Evolutionary conservation across 192 early-diverging fungal genomes (phyloP).

Genomic region (Diversispora epigaea): DNA sequence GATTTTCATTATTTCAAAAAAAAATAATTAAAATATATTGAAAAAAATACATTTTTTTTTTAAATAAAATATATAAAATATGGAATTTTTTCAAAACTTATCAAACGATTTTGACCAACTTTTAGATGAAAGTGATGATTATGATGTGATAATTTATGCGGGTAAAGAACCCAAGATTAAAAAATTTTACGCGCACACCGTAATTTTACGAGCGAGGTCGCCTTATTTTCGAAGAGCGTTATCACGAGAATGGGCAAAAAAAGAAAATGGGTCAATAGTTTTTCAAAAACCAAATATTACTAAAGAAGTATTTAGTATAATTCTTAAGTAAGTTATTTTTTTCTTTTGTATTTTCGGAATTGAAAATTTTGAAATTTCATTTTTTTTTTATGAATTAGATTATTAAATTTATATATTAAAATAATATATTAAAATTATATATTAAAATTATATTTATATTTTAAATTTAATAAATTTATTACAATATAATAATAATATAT

Average conservation of each 20-base stretch:
- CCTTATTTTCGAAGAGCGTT: slow-evolving; percentile 29
- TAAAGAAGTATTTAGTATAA: slow-evolving; percentile 5
- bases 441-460: neutral
- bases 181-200: slow-evolving; percentile 21
- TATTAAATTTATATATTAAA: too few species aligned
- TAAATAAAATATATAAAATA: neutral
- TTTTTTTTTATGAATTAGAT: too few species aligned
- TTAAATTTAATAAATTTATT: neutral
- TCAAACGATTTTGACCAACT: slow-evolving; percentile 8
- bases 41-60: too few species aligned
- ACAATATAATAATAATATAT: neutral
- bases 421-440: neutral
- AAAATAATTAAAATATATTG: too few species aligned
- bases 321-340: slow-evolving; percentile 11
- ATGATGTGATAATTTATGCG: slow-evolving; percentile 29
- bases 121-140: slow-evolving; percentile 7
- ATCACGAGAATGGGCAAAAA: slow-evolving; percentile 14
- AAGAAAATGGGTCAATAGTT: slow-evolving; percentile 13
- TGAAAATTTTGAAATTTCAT: too few species aligned
- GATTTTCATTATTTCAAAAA: too few species aligned
- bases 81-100: slow-evolving; percentile 22
- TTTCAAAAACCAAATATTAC: slow-evolving; percentile 23
- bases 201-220: slow-evolving; percentile 22
- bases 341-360: too few species aligned
- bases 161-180: slow-evolving; percentile 26